phyloP scores from a whole-genome alignment of 164 flowering plant species.

The Echeveria elegans region DNA sequence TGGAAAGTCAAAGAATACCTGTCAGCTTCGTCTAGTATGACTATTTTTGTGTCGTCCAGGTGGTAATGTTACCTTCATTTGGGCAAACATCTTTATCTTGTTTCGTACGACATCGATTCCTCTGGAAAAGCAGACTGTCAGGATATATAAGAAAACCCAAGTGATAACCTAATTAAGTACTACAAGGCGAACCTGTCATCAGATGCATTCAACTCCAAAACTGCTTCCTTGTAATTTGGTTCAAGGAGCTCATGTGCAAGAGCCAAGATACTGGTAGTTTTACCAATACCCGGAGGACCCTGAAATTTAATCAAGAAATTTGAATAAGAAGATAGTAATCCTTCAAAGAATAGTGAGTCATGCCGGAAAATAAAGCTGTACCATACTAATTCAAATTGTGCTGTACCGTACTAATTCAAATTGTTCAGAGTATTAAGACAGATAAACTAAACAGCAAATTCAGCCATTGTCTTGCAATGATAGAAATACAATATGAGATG shows the following conservation, averaged over 20 bases:
- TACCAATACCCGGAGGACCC: conserved; percentile 99
- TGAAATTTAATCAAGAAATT: conserved; percentile 16
- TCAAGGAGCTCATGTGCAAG: conserved; percentile 95
- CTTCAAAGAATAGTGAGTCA: not conserved
- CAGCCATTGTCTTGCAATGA: not conserved
- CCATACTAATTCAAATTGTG: no score
- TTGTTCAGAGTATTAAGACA: no score
- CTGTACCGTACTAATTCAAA: no score
- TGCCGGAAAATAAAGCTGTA: no score
- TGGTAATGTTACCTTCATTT: conserved; percentile 91
- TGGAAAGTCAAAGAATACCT: conserved; percentile 34
- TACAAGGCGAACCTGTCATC: conserved; percentile 60
- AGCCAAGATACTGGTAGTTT: conserved; percentile 91
- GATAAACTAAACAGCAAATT: not conserved
- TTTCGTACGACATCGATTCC: conserved; percentile 98
- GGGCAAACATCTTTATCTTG: conserved; percentile 99
- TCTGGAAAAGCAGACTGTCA: conserved; percentile 22
- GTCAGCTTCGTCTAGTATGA: conserved; percentile 94
- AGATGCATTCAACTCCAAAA: conserved; percentile 93
- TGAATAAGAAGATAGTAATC: no score
- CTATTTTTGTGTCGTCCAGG: conserved; percentile 80
- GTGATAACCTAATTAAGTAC: not conserved
- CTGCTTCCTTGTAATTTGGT: conserved; percentile 80
- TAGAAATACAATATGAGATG: not conserved
- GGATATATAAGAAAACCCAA: not conserved